Base-by-base conservation (phyloP, 106 monocot species). In the Allium cepa region DNA sequence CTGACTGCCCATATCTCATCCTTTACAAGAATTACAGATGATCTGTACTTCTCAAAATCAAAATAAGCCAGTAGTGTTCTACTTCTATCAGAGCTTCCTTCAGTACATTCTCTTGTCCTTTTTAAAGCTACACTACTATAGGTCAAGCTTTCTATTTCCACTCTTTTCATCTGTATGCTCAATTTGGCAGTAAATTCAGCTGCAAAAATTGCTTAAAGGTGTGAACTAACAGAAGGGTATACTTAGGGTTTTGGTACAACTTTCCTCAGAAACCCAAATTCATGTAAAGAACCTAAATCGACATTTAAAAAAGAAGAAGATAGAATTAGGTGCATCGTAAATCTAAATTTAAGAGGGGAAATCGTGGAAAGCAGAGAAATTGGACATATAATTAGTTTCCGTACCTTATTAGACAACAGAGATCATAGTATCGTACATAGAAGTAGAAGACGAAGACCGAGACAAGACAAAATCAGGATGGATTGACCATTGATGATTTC, bases 1-100 rank as follows among this genome's bases (percentile, higher is more conserved):
- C 52, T 55, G 27, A 68, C 13, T 13, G 68, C 68, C 68, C 68
- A 68, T n/a, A 68, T 56, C 68, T 68, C 68, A 15, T 56, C 68
- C 14, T 68, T 68, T 28, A 52, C 56, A 7, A 68, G 48, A 45
- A 68, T 9, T 3, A 68, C 47, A 47, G 53, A 55, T n/a, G 26
- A 55, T 45, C 53, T 53, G 15, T 28, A 56, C 68, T 22, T 56
- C 53, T 68, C 68, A 9, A 56, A 68, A 68, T 68, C 68, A 45
- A 68, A 56, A 68, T 53, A 68, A 3, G 66, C 22, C 26, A 26
- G 7, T 1, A 50, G 3, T 13, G 49, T 51, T 26, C 51, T 66
- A 51, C 50, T 13, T 3, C 66, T 51, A 66, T 26, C 52, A 50
- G 66, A 64, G 49, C 47, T 16, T 48, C 51, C 66, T 66, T 66